Evolutionary conservation across 305 asterid species (phyloP).

Genomic region (Fraxinus greggii): DNA sequence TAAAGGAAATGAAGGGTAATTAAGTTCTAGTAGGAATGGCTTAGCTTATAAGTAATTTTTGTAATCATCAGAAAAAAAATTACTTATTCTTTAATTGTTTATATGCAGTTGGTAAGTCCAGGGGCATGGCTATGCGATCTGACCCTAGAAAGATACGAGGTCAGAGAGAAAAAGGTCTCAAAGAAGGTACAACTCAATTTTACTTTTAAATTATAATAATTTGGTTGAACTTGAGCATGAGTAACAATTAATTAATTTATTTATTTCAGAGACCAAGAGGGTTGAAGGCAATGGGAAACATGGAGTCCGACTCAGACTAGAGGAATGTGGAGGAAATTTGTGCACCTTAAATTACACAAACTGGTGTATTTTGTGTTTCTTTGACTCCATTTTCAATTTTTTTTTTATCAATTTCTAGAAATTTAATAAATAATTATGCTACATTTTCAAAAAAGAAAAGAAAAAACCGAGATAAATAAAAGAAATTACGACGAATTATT

Average conservation of each 20-base stretch:
- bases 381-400: not conserved
- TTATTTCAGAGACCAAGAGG: conserved; percentile 81
- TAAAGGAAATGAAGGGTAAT: not conserved
- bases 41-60: not conserved
- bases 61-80: not conserved
- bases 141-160: conserved; percentile 85
- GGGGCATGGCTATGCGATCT: conserved; percentile 92
- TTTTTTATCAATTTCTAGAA: not conserved
- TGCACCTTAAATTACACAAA: not conserved
- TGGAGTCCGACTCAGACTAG: conserved; percentile 88
- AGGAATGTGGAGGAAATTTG: not conserved
- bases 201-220: not conserved
- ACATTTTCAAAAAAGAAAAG: not conserved
- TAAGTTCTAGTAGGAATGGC: not conserved
- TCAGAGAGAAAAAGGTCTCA: conserved; percentile 84
- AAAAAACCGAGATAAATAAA: not conserved
- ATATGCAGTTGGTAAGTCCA: conserved; percentile 76
- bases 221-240: not conserved
- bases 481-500: not conserved
- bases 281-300: conserved; percentile 85
- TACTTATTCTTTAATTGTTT: not conserved
- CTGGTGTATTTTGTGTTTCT: not conserved
- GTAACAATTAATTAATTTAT: not conserved
- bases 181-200: conserved; percentile 59
- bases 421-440: not conserved